Evolutionary conservation across 2,329 filamentous ascomycete genomes (phyloP), one percentile per base, ranked within the genome.

Genomic region (Boeremia lycopersici): DNA sequence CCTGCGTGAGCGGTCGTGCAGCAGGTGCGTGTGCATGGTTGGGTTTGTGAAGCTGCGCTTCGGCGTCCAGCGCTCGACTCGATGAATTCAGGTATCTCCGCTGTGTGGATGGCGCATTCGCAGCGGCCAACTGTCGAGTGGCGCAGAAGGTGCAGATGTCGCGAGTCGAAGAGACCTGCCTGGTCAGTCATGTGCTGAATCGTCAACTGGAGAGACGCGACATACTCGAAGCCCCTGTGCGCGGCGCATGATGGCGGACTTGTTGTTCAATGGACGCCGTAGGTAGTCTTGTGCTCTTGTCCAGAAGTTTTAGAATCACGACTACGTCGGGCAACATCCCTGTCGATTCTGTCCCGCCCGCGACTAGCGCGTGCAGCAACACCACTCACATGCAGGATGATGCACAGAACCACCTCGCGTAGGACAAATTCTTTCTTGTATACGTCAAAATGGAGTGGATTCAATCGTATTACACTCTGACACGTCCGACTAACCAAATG

Each of bases 121-220:
- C 59, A 25, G 58, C 56, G 48, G 65, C 60, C 41, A 67, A 43
- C 62, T 71, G 70, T 38, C 70, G 69, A 53, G 69, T 69, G 65
- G 74, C 71, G 68, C 74, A 76, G 46, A 76, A 73, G 61, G 74
- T 59, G 63, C 73, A 76, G 43, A 76, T 61, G 48, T 74, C 65
- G 59, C 71, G 72, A 56, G 71, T 65, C 28, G 72, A 67, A 31
- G 71, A 69, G 13, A 65, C 67, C 73, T 76, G 33, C 26, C 28
- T 28, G 23, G n/a, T 55, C 31, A 50, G 52, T 35, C 2, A 3
- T 4, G 8, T 17, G 4, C 9, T 25, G 5, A 29, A 13, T 6
- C 6, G 10, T 2, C 1, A 4, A 23, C 19, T 23, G 17, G 19
- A 50, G 10, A 12, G 34, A 25, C 7, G 15, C 13, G 30, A 11